A percentile compares a stretch with the other conserved stretches of the same genome.
These are phyloP conservation scores for Neurospora sp. DNA, from an alignment of 495 filamentous ascomycete species.

Conservation along the genomic window DNA sequence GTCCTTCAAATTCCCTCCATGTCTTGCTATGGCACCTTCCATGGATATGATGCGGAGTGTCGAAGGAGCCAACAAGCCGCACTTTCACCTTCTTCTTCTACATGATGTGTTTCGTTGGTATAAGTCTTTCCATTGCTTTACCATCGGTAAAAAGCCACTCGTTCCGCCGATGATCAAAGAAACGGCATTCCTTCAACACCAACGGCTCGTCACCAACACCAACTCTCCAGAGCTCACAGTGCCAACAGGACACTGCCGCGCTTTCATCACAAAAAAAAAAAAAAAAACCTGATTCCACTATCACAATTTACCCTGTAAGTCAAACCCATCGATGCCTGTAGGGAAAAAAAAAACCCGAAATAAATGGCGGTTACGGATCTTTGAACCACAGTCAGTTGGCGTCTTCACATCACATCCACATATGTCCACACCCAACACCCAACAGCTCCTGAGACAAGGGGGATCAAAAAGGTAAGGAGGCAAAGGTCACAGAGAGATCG, in stretches of 20 bases:
- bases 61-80: too few relatives aligned
- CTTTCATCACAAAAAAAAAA: neutral
- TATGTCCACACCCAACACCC: neutral
- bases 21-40: too few relatives aligned
- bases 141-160: neutral
- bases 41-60: too few relatives aligned
- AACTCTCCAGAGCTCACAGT: neutral
- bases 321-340: too few relatives aligned
- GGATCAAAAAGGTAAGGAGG: neutral
- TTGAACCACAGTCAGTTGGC: neutral
- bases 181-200: neutral
- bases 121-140: rapidly evolving
- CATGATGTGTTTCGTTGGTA: too few relatives aligned
- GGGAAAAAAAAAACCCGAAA: neutral
- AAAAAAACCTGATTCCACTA: too few relatives aligned
- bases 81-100: too few relatives aligned
- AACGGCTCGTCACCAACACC: neutral
- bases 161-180: neutral
- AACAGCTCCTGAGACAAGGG: neutral
- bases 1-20: too few relatives aligned
- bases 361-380: neutral
- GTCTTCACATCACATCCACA: neutral
- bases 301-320: neutral
- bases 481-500: neutral
- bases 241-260: neutral